Evolutionary conservation across 768 basidiomycete genomes (phyloP).

Genomic region (Tulasnella sp.): DNA sequence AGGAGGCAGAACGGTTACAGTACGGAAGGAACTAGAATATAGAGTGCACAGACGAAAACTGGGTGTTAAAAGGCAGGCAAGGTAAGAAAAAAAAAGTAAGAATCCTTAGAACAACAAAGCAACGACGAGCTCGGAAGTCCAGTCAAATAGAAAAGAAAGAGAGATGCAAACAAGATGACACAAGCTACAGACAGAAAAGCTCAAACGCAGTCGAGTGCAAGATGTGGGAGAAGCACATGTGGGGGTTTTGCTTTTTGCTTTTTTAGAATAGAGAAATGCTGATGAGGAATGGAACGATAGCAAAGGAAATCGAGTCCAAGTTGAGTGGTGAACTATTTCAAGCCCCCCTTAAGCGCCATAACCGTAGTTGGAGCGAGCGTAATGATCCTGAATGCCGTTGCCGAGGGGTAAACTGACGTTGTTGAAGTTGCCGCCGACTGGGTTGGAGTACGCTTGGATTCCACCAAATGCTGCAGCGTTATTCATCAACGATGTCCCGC

Average conservation of each 20-base stretch:
- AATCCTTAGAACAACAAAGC: neutral
- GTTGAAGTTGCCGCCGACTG: neutral
- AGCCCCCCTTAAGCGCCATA: neutral
- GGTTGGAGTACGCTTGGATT: neutral
- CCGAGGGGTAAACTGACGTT: neutral
- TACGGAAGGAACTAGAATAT: neutral
- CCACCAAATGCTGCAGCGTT: neutral
- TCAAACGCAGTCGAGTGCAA: neutral
- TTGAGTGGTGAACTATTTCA: neutral
- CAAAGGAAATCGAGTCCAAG: neutral
- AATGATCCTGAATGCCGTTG: neutral
- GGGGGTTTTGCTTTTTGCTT: neutral
- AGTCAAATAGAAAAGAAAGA: neutral
- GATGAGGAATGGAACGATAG: neutral
- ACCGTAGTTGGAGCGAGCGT: neutral
- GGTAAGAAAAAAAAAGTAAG: neutral
- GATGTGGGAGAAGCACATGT: neutral
- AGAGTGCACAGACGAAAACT: neutral
- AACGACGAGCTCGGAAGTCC: neutral
- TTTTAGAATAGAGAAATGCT: neutral
- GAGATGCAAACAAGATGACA: neutral
- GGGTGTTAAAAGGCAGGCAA: neutral
- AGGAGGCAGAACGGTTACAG: neutral
- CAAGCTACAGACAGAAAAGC: neutral
- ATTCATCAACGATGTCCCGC: conserved; percentile 5